Evolutionary conservation across 2,329 filamentous ascomycete species (phyloP).

Genomic region (Verticillium tricorpus): DNA sequence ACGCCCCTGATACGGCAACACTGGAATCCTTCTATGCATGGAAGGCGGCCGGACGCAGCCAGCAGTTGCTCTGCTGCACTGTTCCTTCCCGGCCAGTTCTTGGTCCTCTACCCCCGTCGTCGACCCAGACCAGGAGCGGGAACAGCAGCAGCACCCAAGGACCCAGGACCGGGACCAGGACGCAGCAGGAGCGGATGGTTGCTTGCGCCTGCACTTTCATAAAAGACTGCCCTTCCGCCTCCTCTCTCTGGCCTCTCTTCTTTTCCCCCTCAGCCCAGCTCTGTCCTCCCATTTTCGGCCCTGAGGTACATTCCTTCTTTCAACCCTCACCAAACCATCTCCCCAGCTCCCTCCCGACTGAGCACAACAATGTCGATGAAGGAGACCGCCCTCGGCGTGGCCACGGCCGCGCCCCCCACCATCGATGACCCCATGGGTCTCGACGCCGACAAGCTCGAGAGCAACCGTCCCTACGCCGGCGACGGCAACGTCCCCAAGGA

Average conservation of each 20-base stretch:
- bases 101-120: not conserved
- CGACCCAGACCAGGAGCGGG: not conserved
- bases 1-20: not conserved
- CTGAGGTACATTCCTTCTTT: not conserved
- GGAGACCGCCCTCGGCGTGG: not conserved
- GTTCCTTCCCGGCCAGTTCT: not conserved
- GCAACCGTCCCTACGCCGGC: slow-evolving; percentile 3
- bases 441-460: slow-evolving; percentile 14
- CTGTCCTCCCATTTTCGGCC: not conserved
- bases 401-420: not conserved
- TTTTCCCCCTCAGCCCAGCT: not conserved
- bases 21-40: slow-evolving; percentile 6
- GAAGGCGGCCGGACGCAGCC: slow-evolving; percentile 1
- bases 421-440: not conserved
- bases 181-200: not conserved
- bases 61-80: not conserved
- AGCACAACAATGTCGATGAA: slow-evolving; percentile 1
- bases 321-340: not conserved
- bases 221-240: slow-evolving; percentile 1
- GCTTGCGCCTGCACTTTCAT: slow-evolving; percentile 1
- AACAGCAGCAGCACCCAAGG: not conserved
- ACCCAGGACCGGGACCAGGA: not conserved
- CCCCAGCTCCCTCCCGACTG: not conserved
- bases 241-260: not conserved
- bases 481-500: slow-evolving; percentile 8